Base-by-base conservation (phyloP, 106 monocot species). In the Iris macrosiphon region DNA sequence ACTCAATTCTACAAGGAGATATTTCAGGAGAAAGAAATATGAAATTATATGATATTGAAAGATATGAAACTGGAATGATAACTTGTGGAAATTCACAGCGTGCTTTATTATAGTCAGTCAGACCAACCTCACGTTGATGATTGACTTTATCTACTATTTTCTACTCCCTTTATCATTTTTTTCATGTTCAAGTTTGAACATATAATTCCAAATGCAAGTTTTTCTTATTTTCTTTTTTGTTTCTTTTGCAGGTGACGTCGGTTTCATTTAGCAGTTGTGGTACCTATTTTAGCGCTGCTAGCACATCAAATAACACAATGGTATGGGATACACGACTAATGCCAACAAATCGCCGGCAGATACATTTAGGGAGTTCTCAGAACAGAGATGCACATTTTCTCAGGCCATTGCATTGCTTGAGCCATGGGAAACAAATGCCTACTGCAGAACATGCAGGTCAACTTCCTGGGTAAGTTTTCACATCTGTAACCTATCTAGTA, bases 321-420 rank as follows among this genome's bases (percentile, higher is more conserved):
- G 91, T 91, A 40, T 91, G 91, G 91, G 91, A 91, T 60, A 75
- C 78, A 46, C 67, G 91, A 30, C 48, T 91, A 2, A 59, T 91
- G 62, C 85, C 91, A 43, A 75, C 66, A 32, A 81, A 60, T 45
- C 45, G 52, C 19, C 22, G 8, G 21, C 44, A 70, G 17, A 57
- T 70, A 12, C 16, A 45, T 53, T 9, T 21, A n/a, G 63, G 58
- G 25, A 61, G 17, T 25, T 70, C 45, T 59, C 45, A 29, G 24
- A 31, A n/a, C 13, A 72, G 60, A 17, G 67, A 66, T 45, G 25
- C 47, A 52, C 69, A 52, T 52, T 70, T 79, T 39, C 43, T 75
- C 13, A 74, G 75, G 63, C 85, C 91, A 63, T 73, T 91, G 10
- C 91, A 91, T 61, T 81, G 91, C 61, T 66, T 91, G 49, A 85